A percentile compares a stretch with the other conserved stretches of the same genome.
phyloP scores from a whole-genome alignment of 1,284 basidiomycete genomes.

The Xerocomus minutiporus region DNA sequence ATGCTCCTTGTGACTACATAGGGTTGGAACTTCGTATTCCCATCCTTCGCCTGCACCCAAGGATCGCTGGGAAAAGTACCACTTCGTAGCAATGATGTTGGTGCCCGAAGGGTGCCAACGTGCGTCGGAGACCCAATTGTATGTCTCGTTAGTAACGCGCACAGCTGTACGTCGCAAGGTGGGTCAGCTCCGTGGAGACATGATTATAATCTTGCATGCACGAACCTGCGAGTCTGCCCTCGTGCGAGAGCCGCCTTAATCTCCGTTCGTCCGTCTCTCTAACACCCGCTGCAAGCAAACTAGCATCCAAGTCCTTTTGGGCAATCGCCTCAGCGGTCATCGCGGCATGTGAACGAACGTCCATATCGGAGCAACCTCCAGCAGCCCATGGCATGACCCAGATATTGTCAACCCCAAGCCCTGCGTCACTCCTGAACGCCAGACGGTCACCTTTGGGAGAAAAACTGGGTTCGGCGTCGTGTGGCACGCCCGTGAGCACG shows the following conservation, averaged over 20 bases:
- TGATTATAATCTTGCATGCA: constrained; percentile 5
- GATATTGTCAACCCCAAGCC: constrained; percentile 66
- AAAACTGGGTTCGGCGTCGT: constrained; percentile 69
- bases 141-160: constrained; percentile 70
- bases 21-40: constrained; percentile 51
- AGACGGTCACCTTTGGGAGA: constrained; percentile 59
- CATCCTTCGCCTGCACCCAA: constrained; percentile 69
- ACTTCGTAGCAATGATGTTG: constrained; percentile 66
- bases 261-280: constrained; percentile 48
- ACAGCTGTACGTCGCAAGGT: constrained; percentile 38
- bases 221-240: constrained; percentile 55
- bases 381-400: constrained; percentile 59
- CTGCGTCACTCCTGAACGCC: constrained; percentile 67
- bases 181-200: constrained; percentile 1
- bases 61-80: constrained; percentile 61
- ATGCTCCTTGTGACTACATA: constrained; percentile 20
- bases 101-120: constrained; percentile 63
- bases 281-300: constrained; percentile 44
- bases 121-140: constrained; percentile 61
- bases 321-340: constrained; percentile 22
- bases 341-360: constrained; percentile 38
- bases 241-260: constrained; percentile 47
- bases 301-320: constrained; percentile 43
- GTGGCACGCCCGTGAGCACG: constrained; percentile 49
- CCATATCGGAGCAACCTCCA: constrained; percentile 53